Base-by-base conservation (phyloP, 495 filamentous ascomycete genomes). In the Daldinia concentrica region DNA sequence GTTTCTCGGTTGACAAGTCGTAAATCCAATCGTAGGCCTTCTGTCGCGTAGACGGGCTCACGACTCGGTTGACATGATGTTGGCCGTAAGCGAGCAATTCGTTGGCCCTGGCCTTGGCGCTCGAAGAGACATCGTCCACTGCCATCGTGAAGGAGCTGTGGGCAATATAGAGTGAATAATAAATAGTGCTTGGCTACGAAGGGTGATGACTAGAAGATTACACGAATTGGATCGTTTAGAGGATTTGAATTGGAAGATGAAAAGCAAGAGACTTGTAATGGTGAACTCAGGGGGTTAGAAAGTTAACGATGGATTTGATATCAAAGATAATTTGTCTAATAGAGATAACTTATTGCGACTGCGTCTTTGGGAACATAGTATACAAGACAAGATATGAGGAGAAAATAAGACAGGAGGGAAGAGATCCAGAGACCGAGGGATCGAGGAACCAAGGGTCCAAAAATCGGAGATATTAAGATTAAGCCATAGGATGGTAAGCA, bases 21-120 rank as follows among this genome's bases (percentile, higher is more conserved):
- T 58, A 56, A 12, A 62, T 65, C 1, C 62, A 65, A 12, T 72
- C 43, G 65, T 76, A 78, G 14, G 70, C 74, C 26, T 73, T 72
- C 60, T 78, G 72, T 51, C 80, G 75, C 26, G 75, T 68, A 6
- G 71, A 62, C 0, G 78, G 79, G 27, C 74, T 68, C n/a, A 78
- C 72, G 50, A 79, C 58, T 59, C 79, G 76, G 66, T 83, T 74
- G 37, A 82, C 50, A 56, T 79, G 76, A 58, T 64, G 76, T 36
- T 77, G 76, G 3, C 72, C 59, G 61, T 78, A 79, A 63, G 72
- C 67, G 37, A 78, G n/a, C 36, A 80, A n/a, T 29, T 76, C 65
- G 34, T 55, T 66, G 51, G 76, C 74, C 29, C 50, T 68, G 17
- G 74, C 52, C 45, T 58, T 74, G 8, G 62, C 39, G 54, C 43